A percentile compares a stretch with the other conserved stretches of the same genome.
phyloP scores from a whole-genome alignment of 805 yeast species.

The Yamadazyma tumulicola region DNA sequence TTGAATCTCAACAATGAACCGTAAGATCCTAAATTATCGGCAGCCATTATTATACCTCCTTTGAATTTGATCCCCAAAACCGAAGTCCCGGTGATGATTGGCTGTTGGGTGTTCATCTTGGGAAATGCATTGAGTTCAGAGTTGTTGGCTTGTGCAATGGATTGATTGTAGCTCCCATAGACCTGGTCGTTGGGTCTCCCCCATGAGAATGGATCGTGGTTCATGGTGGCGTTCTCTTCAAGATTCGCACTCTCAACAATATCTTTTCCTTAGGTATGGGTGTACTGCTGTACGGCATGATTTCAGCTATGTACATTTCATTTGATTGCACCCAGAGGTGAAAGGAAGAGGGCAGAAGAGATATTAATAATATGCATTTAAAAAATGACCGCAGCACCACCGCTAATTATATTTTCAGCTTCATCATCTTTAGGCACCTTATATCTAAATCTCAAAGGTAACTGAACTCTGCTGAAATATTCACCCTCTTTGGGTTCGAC shows the following conservation, averaged over 20 bases:
- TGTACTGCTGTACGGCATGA: no score
- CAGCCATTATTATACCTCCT: conserved; percentile 90
- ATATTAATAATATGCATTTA: conserved; percentile 16
- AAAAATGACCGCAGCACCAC: conserved; percentile 70
- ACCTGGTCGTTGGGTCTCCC: conserved; percentile 86
- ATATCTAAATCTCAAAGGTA: conserved; percentile 76
- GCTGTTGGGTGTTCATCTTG: conserved; percentile 83
- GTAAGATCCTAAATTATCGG: conserved; percentile 88
- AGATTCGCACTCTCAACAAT: no score
- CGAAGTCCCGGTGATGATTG: conserved; percentile 94
- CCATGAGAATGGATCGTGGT: conserved; percentile 94
- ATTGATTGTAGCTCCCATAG: conserved; percentile 76
- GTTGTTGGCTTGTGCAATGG: conserved; percentile 62
- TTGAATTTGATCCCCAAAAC: conserved; percentile 88
- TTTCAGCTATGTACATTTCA: no score
- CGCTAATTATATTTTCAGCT: conserved; percentile 71
- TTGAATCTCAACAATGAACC: conserved; percentile 89
- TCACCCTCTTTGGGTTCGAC: conserved; percentile 41
- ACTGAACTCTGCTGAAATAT: conserved; percentile 53
- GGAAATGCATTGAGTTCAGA: conserved; percentile 46
- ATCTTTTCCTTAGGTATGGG: no score
- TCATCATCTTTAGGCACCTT: conserved; percentile 60
- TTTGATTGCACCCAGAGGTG: no score
- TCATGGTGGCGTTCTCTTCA: no score
- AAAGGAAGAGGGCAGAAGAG: no score